Evolutionary conservation across 805 yeast genomes (phyloP).

Genomic region (Zygoascus biomembranicola): DNA sequence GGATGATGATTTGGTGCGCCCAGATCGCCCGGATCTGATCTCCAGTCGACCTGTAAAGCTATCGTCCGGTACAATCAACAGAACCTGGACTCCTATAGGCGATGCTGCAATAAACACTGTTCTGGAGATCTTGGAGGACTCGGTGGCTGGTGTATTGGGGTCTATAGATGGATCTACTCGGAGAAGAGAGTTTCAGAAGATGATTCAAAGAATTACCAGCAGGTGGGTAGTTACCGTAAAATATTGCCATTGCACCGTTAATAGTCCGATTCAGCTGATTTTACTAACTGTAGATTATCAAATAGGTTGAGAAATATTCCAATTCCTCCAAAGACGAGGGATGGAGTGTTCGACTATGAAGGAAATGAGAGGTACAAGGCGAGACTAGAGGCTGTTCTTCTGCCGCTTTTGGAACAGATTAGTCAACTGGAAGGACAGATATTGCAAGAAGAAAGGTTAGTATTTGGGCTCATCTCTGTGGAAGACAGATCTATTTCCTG

Average conservation of each 20-base stretch:
- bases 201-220: background rate
- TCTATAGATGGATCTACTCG: constrained; percentile 3
- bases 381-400: constrained; percentile 9
- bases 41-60: background rate
- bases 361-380: constrained; percentile 7
- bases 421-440: constrained; percentile 7
- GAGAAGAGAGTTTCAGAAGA: constrained; percentile 5
- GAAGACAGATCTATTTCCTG: background rate
- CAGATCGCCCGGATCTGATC: background rate
- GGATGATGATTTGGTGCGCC: background rate
- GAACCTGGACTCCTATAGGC: background rate
- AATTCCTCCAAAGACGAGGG: constrained; percentile 12
- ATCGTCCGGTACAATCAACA: background rate
- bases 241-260: background rate
- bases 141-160: background rate
- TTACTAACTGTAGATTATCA: background rate
- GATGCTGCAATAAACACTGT: background rate
- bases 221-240: background rate
- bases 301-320: constrained; percentile 3
- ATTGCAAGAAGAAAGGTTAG: background rate
- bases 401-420: constrained; percentile 13
- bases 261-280: background rate
- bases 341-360: constrained; percentile 11
- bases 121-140: background rate
- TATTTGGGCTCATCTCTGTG: background rate